These are phyloP conservation scores for Gomphus bonarii DNA, from an alignment of 1,284 basidiomycete species.

Conservation along the genomic window DNA sequence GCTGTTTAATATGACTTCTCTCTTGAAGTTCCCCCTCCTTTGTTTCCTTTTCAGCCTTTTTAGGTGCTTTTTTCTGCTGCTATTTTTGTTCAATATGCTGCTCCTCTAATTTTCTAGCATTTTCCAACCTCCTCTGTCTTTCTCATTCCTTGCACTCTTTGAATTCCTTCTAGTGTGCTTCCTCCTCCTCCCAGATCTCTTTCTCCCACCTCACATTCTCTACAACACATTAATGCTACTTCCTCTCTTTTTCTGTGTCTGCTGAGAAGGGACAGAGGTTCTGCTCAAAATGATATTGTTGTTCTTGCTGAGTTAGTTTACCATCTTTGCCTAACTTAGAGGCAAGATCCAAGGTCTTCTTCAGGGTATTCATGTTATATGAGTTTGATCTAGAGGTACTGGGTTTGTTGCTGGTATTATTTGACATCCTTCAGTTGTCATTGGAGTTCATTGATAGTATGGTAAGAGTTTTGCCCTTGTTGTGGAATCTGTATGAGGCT, in stretches of 20 bases:
- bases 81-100: slow-evolving; percentile 10
- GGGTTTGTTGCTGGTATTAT: too few relatives aligned
- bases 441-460: too few relatives aligned
- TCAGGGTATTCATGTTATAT: too few relatives aligned
- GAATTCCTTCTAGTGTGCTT: slow-evolving; percentile 10
- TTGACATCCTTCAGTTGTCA: too few relatives aligned
- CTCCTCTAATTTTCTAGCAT: slow-evolving; percentile 12
- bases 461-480: too few relatives aligned
- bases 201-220: slow-evolving; percentile 4
- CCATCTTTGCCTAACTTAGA: too few relatives aligned
- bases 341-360: too few relatives aligned
- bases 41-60: slow-evolving; percentile 4
- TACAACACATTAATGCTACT: not conserved
- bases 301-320: too few relatives aligned
- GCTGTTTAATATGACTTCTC: slow-evolving; percentile 10
- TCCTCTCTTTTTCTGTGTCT: slow-evolving; percentile 9
- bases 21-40: slow-evolving; percentile 9
- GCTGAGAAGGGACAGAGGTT: too few relatives aligned
- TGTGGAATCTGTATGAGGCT: too few relatives aligned
- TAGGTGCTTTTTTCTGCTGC: slow-evolving; percentile 11
- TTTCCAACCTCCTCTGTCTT: slow-evolving; percentile 12
- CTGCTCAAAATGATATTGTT: too few relatives aligned
- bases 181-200: slow-evolving; percentile 7
- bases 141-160: slow-evolving; percentile 9
- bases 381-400: too few relatives aligned